A percentile compares a stretch with the other conserved stretches of the same genome.
phyloP scores from a whole-genome alignment of 306 rosid species.

The Mimosa bimucronata region DNA sequence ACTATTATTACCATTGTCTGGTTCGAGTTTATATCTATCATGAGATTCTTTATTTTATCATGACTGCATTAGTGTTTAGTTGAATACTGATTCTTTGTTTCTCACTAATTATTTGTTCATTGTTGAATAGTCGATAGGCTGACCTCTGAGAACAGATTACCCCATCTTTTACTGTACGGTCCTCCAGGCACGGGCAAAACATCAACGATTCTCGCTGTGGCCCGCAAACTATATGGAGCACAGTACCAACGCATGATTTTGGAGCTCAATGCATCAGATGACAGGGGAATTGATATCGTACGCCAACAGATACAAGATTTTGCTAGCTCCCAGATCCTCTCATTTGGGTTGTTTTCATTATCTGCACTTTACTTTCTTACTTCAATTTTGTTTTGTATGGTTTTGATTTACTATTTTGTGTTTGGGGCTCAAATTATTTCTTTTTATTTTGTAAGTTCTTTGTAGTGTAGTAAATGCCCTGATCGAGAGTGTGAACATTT shows the following conservation, averaged over 20 bases:
- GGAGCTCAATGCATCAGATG: conserved; percentile 95
- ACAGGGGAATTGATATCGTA: conserved; percentile 95
- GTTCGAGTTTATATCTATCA: not conserved
- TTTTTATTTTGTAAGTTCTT: not conserved
- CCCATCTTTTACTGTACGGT: conserved; percentile 90
- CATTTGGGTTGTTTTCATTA: conserved; percentile 72
- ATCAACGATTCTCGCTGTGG: conserved; percentile 90
- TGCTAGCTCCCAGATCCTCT: conserved; percentile 92
- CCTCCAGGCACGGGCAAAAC: conserved; percentile 99
- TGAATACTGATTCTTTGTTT: not conserved
- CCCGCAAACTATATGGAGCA: conserved; percentile 85
- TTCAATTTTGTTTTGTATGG: not conserved
- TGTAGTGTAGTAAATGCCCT: not conserved
- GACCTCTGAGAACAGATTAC: conserved; percentile 86
- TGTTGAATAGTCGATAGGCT: conserved; percentile 75
- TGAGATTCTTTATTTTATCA: not conserved
- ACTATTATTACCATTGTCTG: not conserved
- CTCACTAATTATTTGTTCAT: conserved; percentile 20
- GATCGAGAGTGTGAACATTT: not conserved
- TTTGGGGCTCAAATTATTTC: not conserved
- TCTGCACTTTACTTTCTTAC: not conserved
- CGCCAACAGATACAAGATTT: conserved; percentile 92
- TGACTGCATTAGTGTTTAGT: not conserved
- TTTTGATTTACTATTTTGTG: not conserved
- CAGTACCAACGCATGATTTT: conserved; percentile 78